phyloP scores from a whole-genome alignment of 208 protist species.

The Herpetomonas samuelpessoai region DNA sequence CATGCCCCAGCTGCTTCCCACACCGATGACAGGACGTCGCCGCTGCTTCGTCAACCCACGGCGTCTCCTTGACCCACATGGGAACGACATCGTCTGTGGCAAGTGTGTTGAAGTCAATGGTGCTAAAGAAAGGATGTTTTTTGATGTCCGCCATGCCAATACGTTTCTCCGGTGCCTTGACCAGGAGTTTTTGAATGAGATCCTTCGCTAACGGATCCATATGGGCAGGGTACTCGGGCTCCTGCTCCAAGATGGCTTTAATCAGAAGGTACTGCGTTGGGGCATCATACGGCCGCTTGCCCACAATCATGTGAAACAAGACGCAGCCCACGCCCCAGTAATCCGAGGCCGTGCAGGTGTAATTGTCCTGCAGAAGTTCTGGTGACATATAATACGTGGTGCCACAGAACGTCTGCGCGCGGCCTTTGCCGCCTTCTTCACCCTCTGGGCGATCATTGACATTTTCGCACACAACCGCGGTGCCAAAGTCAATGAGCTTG shows the following conservation, averaged over 20 bases:
- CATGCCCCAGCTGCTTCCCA: constrained; percentile 40
- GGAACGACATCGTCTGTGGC: constrained; percentile 25
- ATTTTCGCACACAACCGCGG: constrained; percentile 78
- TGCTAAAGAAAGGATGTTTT: constrained; percentile 72
- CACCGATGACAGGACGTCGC: constrained; percentile 70
- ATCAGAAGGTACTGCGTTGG: constrained; percentile 87
- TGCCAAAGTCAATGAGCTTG: constrained; percentile 96
- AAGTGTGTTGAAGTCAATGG: constrained; percentile 61
- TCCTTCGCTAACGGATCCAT: constrained; percentile 74
- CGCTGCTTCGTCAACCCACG: constrained; percentile 79
- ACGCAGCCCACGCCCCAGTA: constrained; percentile 94
- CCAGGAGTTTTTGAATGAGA: constrained; percentile 70
- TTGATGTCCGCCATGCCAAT: constrained; percentile 64
- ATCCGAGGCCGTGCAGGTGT: constrained; percentile 92
- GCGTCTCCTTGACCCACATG: constrained; percentile 70
- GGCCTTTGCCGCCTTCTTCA: constrained; percentile 37
- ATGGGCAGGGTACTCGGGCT: constrained; percentile 64
- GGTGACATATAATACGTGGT: constrained; percentile 94
- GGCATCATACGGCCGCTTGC: constrained; percentile 84
- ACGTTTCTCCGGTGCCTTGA: constrained; percentile 67
- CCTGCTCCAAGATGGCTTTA: constrained; percentile 83
- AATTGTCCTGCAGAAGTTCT: constrained; percentile 90
- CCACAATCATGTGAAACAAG: constrained; percentile 89
- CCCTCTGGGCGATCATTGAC: constrained; percentile 61
- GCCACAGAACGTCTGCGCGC: constrained; percentile 87